Evolutionary conservation across 1,284 basidiomycete species (phyloP).

Genomic region (Cutaneotrichosporon sp.): DNA sequence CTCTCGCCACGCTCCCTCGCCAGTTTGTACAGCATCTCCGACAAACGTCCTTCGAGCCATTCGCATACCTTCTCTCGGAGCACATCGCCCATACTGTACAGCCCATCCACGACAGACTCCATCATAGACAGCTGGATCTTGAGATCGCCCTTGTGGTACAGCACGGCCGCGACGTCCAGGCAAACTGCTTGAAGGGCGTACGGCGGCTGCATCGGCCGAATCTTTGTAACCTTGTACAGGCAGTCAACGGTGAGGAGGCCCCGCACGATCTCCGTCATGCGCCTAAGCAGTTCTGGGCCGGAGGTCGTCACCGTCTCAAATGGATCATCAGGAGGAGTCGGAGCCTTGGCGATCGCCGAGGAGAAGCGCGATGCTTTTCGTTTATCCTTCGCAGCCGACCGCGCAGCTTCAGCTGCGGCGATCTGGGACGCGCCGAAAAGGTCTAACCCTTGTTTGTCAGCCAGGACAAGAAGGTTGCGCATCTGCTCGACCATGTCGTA

Average conservation of each 20-base stretch:
- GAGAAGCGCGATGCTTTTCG: not conserved
- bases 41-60: slow-evolving; percentile 47
- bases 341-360: not conserved
- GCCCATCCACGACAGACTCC: slow-evolving; percentile 32
- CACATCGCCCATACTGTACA: slow-evolving; percentile 40
- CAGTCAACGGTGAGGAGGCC: slow-evolving; percentile 29
- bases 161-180: slow-evolving; percentile 44
- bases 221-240: slow-evolving; percentile 25
- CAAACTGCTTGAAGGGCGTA: slow-evolving; percentile 39
- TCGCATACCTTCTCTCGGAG: slow-evolving; percentile 50
- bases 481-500: slow-evolving; percentile 40
- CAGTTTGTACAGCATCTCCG: slow-evolving; percentile 23
- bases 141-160: slow-evolving; percentile 48
- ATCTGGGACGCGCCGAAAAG: slow-evolving; percentile 22
- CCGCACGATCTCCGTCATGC: slow-evolving; percentile 20
- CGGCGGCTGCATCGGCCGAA: slow-evolving; percentile 34
- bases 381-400: not conserved
- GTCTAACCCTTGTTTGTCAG: slow-evolving; percentile 31
- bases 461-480: slow-evolving; percentile 33
- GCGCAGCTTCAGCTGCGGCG: slow-evolving; percentile 5
- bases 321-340: not conserved
- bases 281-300: slow-evolving; percentile 18
- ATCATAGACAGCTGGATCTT: slow-evolving; percentile 40
- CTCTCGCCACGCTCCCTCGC: slow-evolving; percentile 15
- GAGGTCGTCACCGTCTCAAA: slow-evolving; percentile 3